A percentile compares a stretch with the other conserved stretches of the same genome.
phyloP scores from a whole-genome alignment of 192 early-diverging fungal genomes.

The Linnemannia zychae region DNA sequence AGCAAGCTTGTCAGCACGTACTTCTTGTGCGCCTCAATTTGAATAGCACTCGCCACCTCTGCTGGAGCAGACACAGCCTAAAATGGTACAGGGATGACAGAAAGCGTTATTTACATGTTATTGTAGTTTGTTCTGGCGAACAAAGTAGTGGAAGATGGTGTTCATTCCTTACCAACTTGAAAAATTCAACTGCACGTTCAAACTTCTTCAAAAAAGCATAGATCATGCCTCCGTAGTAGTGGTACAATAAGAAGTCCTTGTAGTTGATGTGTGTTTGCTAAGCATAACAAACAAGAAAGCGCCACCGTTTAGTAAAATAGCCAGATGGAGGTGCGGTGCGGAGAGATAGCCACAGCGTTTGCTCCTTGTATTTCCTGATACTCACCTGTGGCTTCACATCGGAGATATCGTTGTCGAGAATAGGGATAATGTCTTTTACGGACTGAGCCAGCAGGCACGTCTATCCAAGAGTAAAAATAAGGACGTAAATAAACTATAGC shows the following conservation, averaged over 20 bases:
- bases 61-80: conserved; percentile 77
- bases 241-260: conserved; percentile 75
- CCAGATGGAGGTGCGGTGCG: neutral
- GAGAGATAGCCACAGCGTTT: neutral
- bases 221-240: conserved; percentile 86
- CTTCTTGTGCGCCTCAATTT: conserved; percentile 83
- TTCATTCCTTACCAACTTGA: conserved; percentile 62
- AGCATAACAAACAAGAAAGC: neutral
- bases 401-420: conserved; percentile 65
- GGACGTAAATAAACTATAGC: neutral
- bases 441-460: conserved; percentile 62
- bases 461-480: conserved; percentile 31
- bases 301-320: neutral
- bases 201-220: conserved; percentile 75
- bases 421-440: conserved; percentile 62
- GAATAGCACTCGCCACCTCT: conserved; percentile 73
- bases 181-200: conserved; percentile 72
- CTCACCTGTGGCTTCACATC: conserved; percentile 62
- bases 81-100: neutral
- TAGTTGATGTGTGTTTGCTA: conserved; percentile 59
- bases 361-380: neutral
- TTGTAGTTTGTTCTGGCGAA: too few species aligned
- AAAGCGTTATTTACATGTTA: neutral
- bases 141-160: neutral
- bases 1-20: conserved; percentile 75